Evolutionary conservation across 768 basidiomycete species (phyloP).

Genomic region (Trametes maxima): DNA sequence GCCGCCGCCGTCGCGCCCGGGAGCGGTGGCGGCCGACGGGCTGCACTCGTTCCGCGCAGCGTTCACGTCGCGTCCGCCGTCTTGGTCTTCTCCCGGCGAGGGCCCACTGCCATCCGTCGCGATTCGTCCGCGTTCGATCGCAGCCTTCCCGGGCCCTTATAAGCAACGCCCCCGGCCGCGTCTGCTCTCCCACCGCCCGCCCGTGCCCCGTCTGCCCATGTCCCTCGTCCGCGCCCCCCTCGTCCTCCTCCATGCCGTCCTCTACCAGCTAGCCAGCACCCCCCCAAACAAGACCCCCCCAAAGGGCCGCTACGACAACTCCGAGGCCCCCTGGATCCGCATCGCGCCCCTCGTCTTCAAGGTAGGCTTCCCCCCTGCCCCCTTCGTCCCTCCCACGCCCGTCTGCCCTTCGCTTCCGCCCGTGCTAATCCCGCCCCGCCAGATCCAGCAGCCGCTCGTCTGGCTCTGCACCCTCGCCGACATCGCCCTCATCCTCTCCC

Average conservation of each 20-base stretch:
- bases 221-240: constrained; percentile 50
- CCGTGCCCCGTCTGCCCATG: constrained; percentile 37
- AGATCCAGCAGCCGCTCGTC: constrained; percentile 53
- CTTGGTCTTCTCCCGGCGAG: no score
- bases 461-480: constrained; percentile 38
- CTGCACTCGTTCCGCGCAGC: no score
- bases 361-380: constrained; percentile 37
- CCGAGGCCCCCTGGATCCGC: constrained; percentile 53
- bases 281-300: constrained; percentile 57
- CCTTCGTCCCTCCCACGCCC: neutral
- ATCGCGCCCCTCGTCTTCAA: constrained; percentile 61
- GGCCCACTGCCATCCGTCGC: no score
- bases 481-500: constrained; percentile 26
- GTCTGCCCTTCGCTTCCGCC: neutral
- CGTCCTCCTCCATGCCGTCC: constrained; percentile 49
- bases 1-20: no score
- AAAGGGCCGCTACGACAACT: constrained; percentile 55
- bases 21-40: no score
- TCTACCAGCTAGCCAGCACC: constrained; percentile 54
- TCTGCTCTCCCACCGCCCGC: neutral
- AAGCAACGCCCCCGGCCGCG: neutral
- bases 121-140: neutral
- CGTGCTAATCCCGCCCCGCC: neutral
- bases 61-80: no score
- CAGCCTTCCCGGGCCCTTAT: neutral